phyloP scores from a whole-genome alignment of 192 early-diverging fungal species.

The Coemansia sp. region DNA sequence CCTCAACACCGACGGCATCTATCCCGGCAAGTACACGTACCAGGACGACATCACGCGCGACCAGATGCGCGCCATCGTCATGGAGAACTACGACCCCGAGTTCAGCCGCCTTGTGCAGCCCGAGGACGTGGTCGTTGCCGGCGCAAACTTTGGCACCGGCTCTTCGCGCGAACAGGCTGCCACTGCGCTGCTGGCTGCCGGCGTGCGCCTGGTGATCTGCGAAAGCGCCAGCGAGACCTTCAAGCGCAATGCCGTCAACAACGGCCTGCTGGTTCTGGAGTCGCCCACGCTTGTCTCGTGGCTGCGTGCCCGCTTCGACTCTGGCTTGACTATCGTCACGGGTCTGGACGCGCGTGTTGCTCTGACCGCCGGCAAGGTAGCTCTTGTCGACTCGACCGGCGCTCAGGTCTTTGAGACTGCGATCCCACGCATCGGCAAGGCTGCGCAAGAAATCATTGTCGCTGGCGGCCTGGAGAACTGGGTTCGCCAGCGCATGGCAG shows the following conservation, averaged over 20 bases:
- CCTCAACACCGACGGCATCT: slow-evolving; percentile 98
- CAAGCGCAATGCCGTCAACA: slow-evolving; percentile 99
- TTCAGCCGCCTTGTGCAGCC: slow-evolving; percentile 70
- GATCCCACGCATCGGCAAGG: slow-evolving; percentile 75
- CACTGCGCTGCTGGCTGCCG: slow-evolving; percentile 85
- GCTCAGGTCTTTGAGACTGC: slow-evolving; percentile 19
- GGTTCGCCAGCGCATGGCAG: slow-evolving; percentile 74
- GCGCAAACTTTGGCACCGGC: slow-evolving; percentile 97
- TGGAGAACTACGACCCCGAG: slow-evolving; percentile 97
- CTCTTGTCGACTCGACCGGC: slow-evolving; percentile 23
- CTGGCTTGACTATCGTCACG: slow-evolving; percentile 69
- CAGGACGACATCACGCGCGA: slow-evolving; percentile 90
- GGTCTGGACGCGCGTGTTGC: slow-evolving; percentile 72
- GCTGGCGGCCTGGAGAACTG: slow-evolving; percentile 93
- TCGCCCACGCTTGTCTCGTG: slow-evolving; percentile 77
- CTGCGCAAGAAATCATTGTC: slow-evolving; percentile 96
- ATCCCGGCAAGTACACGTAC: slow-evolving; percentile 98
- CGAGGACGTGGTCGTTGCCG: slow-evolving; percentile 85
- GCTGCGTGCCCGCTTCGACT: slow-evolving; percentile 56
- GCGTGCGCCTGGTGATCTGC: slow-evolving; percentile 82
- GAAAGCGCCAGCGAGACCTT: slow-evolving; percentile 97
- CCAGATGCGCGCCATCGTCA: slow-evolving; percentile 91
- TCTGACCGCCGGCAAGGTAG: slow-evolving; percentile 67
- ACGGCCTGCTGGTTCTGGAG: slow-evolving; percentile 91
- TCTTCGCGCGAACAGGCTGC: slow-evolving; percentile 98